Conservation (phyloP, 2,329 filamentous ascomycete genomes). For the Venturia nashicola region DNA sequence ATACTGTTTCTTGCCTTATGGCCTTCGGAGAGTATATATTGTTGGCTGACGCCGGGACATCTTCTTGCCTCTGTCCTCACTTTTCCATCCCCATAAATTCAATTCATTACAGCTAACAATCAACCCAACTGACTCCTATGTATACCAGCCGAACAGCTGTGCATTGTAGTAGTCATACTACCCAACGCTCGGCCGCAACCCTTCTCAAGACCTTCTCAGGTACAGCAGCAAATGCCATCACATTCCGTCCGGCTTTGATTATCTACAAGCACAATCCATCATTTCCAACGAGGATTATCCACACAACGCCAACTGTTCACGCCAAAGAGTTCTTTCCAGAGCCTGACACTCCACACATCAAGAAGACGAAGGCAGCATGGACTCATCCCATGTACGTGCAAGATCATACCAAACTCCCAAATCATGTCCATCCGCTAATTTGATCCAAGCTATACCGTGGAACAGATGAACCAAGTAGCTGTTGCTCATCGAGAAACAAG, state of each 20-base stretch:
- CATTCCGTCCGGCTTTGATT: constrained; percentile 1
- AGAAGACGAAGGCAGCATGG: constrained; percentile 35
- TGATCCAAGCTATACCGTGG: constrained; percentile 51
- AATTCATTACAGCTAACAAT: background rate
- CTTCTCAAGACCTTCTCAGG: constrained; percentile 3
- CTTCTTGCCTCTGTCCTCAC: background rate
- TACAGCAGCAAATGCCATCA: background rate
- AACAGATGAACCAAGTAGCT: constrained; percentile 63
- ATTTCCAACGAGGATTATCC: background rate
- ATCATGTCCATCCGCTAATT: background rate
- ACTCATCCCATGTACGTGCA: constrained; percentile 31
- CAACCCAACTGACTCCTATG: background rate
- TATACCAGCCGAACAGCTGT: constrained; percentile 7
- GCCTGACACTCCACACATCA: constrained; percentile 31
- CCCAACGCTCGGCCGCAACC: background rate
- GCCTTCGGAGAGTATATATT: background rate
- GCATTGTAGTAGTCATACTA: background rate
- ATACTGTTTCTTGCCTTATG: background rate
- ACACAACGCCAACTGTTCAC: background rate
- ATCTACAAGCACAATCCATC: background rate
- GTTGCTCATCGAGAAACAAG: constrained; percentile 66
- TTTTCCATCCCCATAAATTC: background rate
- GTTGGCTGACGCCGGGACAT: background rate
- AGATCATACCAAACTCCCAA: background rate
- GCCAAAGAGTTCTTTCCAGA: constrained; percentile 36